Evolutionary conservation across 305 asterid species (phyloP).

Genomic region (Withania somnifera): DNA sequence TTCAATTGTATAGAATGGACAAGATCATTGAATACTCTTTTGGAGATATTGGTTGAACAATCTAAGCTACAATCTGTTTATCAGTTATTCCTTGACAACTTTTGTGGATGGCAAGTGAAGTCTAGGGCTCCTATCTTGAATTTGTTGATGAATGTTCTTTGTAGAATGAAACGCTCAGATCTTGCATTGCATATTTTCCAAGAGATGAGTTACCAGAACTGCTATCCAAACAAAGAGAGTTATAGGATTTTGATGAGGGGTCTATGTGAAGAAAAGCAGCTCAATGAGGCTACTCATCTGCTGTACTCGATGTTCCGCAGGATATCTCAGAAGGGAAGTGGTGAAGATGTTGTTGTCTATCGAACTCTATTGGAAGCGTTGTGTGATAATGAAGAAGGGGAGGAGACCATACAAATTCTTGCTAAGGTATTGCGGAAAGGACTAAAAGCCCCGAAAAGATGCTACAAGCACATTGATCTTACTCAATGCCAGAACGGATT

Average conservation of each 20-base stretch:
- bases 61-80: constrained; percentile 33
- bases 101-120: constrained; percentile 49
- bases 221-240: constrained; percentile 62
- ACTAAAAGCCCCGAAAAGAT: constrained; percentile 46
- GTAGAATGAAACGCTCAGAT: constrained; percentile 53
- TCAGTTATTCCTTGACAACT: constrained; percentile 42
- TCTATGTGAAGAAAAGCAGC: constrained; percentile 59
- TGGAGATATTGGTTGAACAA: constrained; percentile 50
- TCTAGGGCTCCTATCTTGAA: constrained; percentile 42
- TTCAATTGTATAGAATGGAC: constrained; percentile 68
- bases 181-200: constrained; percentile 64
- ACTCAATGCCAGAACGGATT: constrained; percentile 21
- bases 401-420: constrained; percentile 51
- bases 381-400: constrained; percentile 54
- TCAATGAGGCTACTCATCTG: constrained; percentile 72
- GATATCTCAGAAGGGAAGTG: constrained; percentile 71
- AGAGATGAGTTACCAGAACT: constrained; percentile 69
- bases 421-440: constrained; percentile 53
- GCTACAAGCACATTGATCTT: constrained; percentile 35
- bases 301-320: constrained; percentile 75
- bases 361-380: constrained; percentile 54
- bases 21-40: constrained; percentile 40
- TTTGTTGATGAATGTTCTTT: constrained; percentile 52
- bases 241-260: constrained; percentile 74
- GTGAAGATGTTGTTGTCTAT: constrained; percentile 60